Percentiles rank a stretch among this genome's conserved stretches.
Conservation (phyloP, 78 protist species). For the Speleostelium caveatum region DNA sequence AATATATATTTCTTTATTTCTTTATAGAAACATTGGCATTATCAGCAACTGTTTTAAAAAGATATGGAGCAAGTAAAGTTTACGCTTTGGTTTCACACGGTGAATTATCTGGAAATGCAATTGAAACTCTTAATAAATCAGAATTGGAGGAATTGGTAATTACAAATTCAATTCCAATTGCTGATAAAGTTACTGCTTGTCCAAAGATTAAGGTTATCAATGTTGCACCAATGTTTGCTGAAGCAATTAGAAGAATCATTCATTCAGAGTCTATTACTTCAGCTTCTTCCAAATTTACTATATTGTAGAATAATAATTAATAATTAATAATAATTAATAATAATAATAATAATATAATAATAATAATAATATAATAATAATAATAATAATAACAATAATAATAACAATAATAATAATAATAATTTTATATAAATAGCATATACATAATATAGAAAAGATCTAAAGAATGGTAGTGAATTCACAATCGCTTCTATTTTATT, state of each 20-base stretch:
- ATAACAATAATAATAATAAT: no score
- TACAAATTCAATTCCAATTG: slow-evolving; percentile 89
- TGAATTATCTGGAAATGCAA: slow-evolving; percentile 82
- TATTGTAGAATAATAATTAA: slow-evolving; percentile 57
- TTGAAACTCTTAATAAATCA: slow-evolving; percentile 80
- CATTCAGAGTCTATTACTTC: slow-evolving; percentile 82
- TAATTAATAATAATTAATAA: no score
- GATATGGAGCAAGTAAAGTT: slow-evolving; percentile 83
- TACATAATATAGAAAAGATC: no score
- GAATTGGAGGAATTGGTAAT: slow-evolving; percentile 81
- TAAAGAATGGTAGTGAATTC: no score
- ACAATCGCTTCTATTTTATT: no score
- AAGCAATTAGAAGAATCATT: slow-evolving; percentile 91
- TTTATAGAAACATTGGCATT: slow-evolving; percentile 80
- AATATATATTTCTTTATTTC: neutral
- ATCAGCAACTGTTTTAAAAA: slow-evolving; percentile 76
- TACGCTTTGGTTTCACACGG: slow-evolving; percentile 75
- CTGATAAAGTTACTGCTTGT: slow-evolving; percentile 33
- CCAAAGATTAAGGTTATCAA: slow-evolving; percentile 82
- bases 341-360: no score
- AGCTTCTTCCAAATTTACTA: slow-evolving; percentile 42
- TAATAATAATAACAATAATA: no score
- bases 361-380: no score
- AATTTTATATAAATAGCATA: no score
- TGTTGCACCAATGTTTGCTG: slow-evolving; percentile 88